Conservation (phyloP, 352 stramenopile species). For the Globisporangium cederbergense region DNA sequence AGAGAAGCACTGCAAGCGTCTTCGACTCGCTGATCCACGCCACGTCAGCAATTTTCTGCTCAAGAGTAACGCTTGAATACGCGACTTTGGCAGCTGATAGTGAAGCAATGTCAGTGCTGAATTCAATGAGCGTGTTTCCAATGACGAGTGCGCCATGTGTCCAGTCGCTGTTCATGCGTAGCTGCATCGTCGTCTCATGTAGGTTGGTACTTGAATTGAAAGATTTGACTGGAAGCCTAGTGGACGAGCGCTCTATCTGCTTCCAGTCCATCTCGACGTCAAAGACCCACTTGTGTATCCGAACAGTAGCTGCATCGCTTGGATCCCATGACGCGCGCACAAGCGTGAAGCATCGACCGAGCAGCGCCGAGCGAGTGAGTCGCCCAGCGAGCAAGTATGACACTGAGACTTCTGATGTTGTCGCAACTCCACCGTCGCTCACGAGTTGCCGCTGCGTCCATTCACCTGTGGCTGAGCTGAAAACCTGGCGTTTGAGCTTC, state of each 20-base stretch:
- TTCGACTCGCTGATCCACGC: background rate
- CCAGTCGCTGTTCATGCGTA: conserved; percentile 13
- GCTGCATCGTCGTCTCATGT: background rate
- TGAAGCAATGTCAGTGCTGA: background rate
- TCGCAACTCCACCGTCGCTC: background rate
- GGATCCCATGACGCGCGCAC: conserved; percentile 8
- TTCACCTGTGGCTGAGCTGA: background rate
- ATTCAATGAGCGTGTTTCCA: conserved; percentile 4
- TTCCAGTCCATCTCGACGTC: conserved; percentile 17
- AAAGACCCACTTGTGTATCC: conserved; percentile 12
- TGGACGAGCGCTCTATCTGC: background rate
- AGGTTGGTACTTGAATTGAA: background rate
- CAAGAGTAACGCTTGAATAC: background rate
- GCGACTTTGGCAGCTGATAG: background rate
- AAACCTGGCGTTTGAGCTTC: background rate
- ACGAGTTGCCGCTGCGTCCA: background rate
- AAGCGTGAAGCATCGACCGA: conserved; percentile 24
- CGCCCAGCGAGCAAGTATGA: background rate
- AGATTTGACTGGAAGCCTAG: conserved; percentile 1
- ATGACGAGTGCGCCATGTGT: background rate
- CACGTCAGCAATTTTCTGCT: conserved; percentile 7
- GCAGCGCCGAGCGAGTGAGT: conserved; percentile 20
- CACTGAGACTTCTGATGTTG: no score
- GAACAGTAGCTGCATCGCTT: background rate
- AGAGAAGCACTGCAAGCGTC: conserved; percentile 27